A percentile compares a stretch with the other conserved stretches of the same genome.
Evolutionary conservation across 2,329 filamentous ascomycete genomes (phyloP).

Genomic region (Berkeleyomyces rouxiae): DNA sequence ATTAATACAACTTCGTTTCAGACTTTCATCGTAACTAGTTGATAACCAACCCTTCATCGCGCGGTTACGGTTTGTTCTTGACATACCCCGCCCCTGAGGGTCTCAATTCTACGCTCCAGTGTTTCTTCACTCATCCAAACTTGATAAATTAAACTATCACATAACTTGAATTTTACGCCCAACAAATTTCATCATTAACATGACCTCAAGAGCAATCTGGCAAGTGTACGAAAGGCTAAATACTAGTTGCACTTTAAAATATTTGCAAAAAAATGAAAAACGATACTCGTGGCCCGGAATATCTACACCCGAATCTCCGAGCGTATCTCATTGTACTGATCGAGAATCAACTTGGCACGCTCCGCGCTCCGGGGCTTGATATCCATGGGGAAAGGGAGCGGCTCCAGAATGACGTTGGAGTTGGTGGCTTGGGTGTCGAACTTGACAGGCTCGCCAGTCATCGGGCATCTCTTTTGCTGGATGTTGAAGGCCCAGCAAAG

Average conservation of each 20-base stretch:
- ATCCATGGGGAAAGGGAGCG: constrained; percentile 29
- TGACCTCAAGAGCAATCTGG: neutral
- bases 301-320: constrained; percentile 19
- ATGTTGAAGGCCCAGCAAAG: constrained; percentile 35
- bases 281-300: neutral
- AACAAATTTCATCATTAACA: too few relatives aligned
- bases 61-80: too few relatives aligned
- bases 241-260: neutral
- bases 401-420: constrained; percentile 36
- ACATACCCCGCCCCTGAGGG: too few relatives aligned
- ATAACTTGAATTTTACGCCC: too few relatives aligned
- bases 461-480: constrained; percentile 24
- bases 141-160: too few relatives aligned
- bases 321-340: constrained; percentile 22
- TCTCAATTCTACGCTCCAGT: too few relatives aligned
- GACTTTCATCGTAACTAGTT: too few relatives aligned
- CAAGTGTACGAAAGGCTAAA: neutral
- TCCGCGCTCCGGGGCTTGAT: constrained; percentile 27
- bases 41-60: too few relatives aligned
- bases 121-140: too few relatives aligned
- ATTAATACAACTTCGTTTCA: neutral
- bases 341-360: constrained; percentile 24
- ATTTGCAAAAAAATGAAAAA: neutral
- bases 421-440: constrained; percentile 35
- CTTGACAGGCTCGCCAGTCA: constrained; percentile 26